A percentile compares a stretch with the other conserved stretches of the same genome.
Evolutionary conservation across 2,329 filamentous ascomycete genomes (phyloP).

Genomic region (Aspergillus latus): DNA sequence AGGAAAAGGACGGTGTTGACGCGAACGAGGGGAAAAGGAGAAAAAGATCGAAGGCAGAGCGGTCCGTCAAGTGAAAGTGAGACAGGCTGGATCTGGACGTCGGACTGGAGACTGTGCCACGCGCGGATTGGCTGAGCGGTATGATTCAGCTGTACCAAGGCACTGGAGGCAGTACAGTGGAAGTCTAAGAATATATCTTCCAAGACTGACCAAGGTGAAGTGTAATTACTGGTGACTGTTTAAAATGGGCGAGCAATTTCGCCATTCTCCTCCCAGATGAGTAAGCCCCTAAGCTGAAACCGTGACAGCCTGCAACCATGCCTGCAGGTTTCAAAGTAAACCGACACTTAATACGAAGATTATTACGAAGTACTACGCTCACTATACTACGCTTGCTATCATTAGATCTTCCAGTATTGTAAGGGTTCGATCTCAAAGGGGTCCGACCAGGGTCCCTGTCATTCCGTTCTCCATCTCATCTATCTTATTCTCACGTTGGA

Average conservation of each 20-base stretch:
- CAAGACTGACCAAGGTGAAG: too few species aligned
- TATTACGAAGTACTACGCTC: too few species aligned
- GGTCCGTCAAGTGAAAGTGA: background rate
- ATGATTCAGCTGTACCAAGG: background rate
- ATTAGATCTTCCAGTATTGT: background rate
- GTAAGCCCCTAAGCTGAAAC: background rate
- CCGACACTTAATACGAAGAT: background rate
- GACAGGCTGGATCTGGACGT: background rate
- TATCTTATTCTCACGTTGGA: background rate
- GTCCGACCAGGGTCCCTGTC: background rate
- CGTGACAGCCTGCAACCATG: background rate
- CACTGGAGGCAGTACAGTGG: background rate
- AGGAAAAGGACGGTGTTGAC: conserved; percentile 2
- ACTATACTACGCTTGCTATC: too few species aligned
- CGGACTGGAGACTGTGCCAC: background rate
- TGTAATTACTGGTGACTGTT: too few species aligned
- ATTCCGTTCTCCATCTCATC: background rate
- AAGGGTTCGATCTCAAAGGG: background rate
- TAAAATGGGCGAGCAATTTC: background rate
- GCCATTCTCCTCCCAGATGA: background rate
- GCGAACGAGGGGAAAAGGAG: conserved; percentile 3
- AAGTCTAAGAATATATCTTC: background rate
- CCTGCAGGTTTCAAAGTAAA: background rate
- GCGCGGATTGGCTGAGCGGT: background rate
- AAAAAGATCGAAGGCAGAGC: conserved; percentile 3